These are phyloP conservation scores for Rickenella mellea DNA, from an alignment of 768 basidiomycete genomes.

Conservation along the genomic window DNA sequence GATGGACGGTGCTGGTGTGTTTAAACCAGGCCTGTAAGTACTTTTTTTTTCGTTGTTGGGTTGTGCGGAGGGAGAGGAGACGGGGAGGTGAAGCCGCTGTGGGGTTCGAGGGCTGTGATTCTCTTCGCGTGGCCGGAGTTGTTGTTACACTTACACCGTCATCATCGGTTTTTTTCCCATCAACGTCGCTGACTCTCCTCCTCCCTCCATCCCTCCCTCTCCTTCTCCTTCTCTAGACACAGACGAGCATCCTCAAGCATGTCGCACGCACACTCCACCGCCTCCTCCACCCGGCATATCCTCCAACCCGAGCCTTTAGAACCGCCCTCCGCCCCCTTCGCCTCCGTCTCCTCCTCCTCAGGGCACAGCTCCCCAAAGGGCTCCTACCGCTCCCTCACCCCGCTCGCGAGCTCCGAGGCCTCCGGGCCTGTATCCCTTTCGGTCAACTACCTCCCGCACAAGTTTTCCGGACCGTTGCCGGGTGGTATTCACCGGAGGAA, in stretches of 20 bases:
- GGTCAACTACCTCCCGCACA: slow-evolving; percentile 68
- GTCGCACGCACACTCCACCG: slow-evolving; percentile 28
- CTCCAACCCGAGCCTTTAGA: slow-evolving; percentile 25
- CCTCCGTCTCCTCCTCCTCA: slow-evolving; percentile 7
- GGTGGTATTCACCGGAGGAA: slow-evolving; percentile 31
- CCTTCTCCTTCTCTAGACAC: slow-evolving; percentile 10
- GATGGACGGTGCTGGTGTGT: too few species aligned
- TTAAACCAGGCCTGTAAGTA: too few species aligned
- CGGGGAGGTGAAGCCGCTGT: too few species aligned
- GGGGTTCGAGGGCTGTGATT: too few species aligned
- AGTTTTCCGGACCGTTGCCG: slow-evolving; percentile 47
- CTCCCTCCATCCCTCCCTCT: slow-evolving; percentile 1
- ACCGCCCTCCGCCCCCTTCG: slow-evolving; percentile 32
- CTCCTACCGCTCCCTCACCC: slow-evolving; percentile 16
- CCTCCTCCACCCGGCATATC: slow-evolving; percentile 40
- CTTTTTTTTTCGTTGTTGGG: too few species aligned
- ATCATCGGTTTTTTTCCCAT: too few species aligned
- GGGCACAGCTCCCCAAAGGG: slow-evolving; percentile 10
- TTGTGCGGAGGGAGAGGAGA: too few species aligned
- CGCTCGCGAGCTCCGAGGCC: slow-evolving; percentile 13
- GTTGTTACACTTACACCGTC: too few species aligned
- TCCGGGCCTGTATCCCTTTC: slow-evolving; percentile 30
- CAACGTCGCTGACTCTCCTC: slow-evolving; percentile 8
- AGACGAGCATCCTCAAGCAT: slow-evolving; percentile 24
- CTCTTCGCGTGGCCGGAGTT: too few species aligned